Conservation (phyloP, 2,329 filamentous ascomycete species). For the Escovopsis sp. region DNA sequence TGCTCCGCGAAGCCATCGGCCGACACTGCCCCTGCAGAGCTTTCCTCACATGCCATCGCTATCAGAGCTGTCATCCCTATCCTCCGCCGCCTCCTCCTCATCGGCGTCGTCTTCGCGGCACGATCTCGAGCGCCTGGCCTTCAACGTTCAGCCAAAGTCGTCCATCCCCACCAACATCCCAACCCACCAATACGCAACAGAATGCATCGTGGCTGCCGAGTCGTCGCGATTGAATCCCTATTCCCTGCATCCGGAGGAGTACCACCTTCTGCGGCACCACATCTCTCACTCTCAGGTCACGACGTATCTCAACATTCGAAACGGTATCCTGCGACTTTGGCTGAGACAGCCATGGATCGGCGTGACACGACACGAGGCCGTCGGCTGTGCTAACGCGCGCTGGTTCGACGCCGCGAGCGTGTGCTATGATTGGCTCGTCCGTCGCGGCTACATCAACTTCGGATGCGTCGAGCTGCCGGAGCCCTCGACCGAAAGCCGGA, state of each 20-base stretch:
- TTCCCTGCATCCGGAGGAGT: slow-evolving; percentile 71
- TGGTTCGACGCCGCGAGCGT: slow-evolving; percentile 84
- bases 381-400: slow-evolving; percentile 74
- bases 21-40: slow-evolving; percentile 6
- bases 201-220: slow-evolving; percentile 81
- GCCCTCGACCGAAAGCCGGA: slow-evolving; percentile 24
- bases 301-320: slow-evolving; percentile 89
- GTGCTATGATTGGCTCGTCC: slow-evolving; percentile 82
- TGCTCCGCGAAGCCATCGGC: slow-evolving; percentile 10
- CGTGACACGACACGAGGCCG: slow-evolving; percentile 70
- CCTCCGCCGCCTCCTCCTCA: too few relatives aligned
- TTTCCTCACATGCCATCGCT: slow-evolving; percentile 1
- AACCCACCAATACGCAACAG: slow-evolving; percentile 66
- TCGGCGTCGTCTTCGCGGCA: slow-evolving; percentile 12
- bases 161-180: slow-evolving; percentile 69
- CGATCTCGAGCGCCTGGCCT: slow-evolving; percentile 23
- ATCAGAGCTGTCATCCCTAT: too few relatives aligned
- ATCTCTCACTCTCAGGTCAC: slow-evolving; percentile 84
- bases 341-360: slow-evolving; percentile 68
- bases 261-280: slow-evolving; percentile 61
- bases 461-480: slow-evolving; percentile 59
- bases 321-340: slow-evolving; percentile 86
- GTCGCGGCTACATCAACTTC: slow-evolving; percentile 91
- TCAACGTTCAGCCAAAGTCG: slow-evolving; percentile 56
- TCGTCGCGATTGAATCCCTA: slow-evolving; percentile 83